phyloP scores from a whole-genome alignment of 192 early-diverging fungal species.

The Dissophora ornata region DNA sequence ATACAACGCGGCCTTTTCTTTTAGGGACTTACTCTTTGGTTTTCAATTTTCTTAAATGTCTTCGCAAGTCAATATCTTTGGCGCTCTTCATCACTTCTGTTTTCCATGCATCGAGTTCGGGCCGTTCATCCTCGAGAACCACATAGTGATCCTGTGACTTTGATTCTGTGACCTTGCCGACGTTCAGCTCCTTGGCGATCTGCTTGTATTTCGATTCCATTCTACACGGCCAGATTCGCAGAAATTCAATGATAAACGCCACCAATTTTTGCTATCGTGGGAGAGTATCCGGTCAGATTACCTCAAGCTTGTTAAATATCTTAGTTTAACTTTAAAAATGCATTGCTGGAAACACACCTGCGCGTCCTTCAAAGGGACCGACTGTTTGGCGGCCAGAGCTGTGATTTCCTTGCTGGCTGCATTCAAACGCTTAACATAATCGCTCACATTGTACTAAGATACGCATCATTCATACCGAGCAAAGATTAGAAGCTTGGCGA shows the following conservation, averaged over 20 bases:
- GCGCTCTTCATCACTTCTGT: slow-evolving; percentile 13
- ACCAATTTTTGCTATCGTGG: slow-evolving; percentile 50
- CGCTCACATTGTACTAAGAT: slow-evolving; percentile 22
- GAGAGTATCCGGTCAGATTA: too few relatives aligned
- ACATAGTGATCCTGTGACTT: slow-evolving; percentile 38
- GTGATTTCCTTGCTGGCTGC: slow-evolving; percentile 48
- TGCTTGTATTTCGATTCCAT: slow-evolving; percentile 44
- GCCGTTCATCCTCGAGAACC: slow-evolving; percentile 41
- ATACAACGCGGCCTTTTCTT: too few relatives aligned
- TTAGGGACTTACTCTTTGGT: slow-evolving; percentile 50
- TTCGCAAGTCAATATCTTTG: slow-evolving; percentile 24
- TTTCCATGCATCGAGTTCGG: slow-evolving; percentile 36
- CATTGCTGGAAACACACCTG: slow-evolving; percentile 14
- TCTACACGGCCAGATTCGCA: slow-evolving; percentile 45
- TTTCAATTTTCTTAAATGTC: slow-evolving; percentile 20
- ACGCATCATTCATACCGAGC: neutral
- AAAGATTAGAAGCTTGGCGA: too few relatives aligned
- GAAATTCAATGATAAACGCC: slow-evolving; percentile 50
- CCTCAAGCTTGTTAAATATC: too few relatives aligned
- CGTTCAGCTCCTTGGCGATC: slow-evolving; percentile 33
- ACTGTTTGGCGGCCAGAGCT: slow-evolving; percentile 33
- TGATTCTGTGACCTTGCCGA: slow-evolving; percentile 13
- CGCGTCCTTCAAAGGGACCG: slow-evolving; percentile 32
- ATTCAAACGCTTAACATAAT: slow-evolving; percentile 42
- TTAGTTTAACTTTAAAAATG: too few relatives aligned